A percentile compares a stretch with the other conserved stretches of the same genome.
Evolutionary conservation across 2,329 filamentous ascomycete species (phyloP).

Genomic region (Exophiala sideris): DNA sequence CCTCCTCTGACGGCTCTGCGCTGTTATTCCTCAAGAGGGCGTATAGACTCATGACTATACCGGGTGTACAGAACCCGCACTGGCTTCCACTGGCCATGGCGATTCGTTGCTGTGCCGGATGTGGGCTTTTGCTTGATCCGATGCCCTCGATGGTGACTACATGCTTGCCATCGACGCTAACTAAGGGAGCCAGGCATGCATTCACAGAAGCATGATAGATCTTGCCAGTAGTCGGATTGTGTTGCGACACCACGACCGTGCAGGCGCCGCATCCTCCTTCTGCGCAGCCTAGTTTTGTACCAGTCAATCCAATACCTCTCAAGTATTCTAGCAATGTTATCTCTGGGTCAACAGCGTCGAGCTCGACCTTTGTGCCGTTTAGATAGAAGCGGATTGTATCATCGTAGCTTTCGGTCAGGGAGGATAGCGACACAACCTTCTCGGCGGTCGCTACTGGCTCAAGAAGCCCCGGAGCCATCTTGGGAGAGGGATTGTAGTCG

Average conservation of each 20-base stretch:
- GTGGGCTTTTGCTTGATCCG: conserved; percentile 78
- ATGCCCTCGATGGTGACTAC: conserved; percentile 97
- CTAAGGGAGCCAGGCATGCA: conserved; percentile 87
- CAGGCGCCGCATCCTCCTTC: conserved; percentile 97
- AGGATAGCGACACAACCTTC: conserved; percentile 49
- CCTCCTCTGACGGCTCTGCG: conserved; percentile 69
- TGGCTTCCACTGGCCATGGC: conserved; percentile 90
- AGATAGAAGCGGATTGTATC: conserved; percentile 90
- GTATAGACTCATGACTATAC: conserved; percentile 96
- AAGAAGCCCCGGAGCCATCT: conserved; percentile 59
- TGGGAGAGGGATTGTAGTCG: background rate
- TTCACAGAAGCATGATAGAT: conserved; percentile 98
- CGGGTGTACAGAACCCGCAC: conserved; percentile 93
- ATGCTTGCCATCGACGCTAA: conserved; percentile 94
- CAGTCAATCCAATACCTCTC: conserved; percentile 85
- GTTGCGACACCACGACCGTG: conserved; percentile 87
- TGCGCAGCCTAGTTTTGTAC: conserved; percentile 93
- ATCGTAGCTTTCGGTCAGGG: conserved; percentile 73
- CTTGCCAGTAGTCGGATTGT: conserved; percentile 84
- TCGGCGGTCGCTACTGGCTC: conserved; percentile 44
- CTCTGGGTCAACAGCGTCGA: conserved; percentile 88
- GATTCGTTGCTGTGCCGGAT: conserved; percentile 86
- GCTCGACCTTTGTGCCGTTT: conserved; percentile 82
- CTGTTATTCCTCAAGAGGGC: conserved; percentile 73
- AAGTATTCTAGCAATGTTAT: conserved; percentile 90